Conservation (phyloP, 371 early-diverging fungal genomes). For the Mortierella sp. region DNA sequence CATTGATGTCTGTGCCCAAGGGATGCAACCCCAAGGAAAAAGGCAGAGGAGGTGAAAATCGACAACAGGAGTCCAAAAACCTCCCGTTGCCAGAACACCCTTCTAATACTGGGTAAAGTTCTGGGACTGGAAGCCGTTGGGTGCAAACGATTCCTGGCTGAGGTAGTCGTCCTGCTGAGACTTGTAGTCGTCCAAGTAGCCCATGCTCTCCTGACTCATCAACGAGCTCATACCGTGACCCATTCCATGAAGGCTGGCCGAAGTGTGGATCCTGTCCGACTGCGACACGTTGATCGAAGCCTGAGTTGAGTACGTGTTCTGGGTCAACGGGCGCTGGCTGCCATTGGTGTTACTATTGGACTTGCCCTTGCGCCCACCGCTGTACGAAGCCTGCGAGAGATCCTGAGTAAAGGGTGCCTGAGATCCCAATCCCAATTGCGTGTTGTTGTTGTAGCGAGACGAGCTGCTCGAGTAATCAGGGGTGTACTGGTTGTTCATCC, state of each 20-base stretch:
- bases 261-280: slow-evolving; percentile 70
- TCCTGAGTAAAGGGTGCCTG: slow-evolving; percentile 83
- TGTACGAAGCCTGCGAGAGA: slow-evolving; percentile 69
- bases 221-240: slow-evolving; percentile 49
- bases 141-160: slow-evolving; percentile 62
- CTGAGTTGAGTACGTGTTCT: slow-evolving; percentile 55
- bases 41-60: not conserved
- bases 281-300: slow-evolving; percentile 67
- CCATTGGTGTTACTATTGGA: slow-evolving; percentile 20
- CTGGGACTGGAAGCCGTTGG: slow-evolving; percentile 61
- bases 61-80: not conserved
- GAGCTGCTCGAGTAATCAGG: slow-evolving; percentile 72
- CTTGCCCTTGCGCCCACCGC: slow-evolving; percentile 52
- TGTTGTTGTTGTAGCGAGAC: slow-evolving; percentile 59
- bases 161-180: slow-evolving; percentile 71
- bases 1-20: not conserved
- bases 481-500: slow-evolving; percentile 64
- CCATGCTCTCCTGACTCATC: slow-evolving; percentile 69
- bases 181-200: slow-evolving; percentile 71
- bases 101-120: slow-evolving; percentile 68
- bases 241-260: slow-evolving; percentile 23
- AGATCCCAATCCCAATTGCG: slow-evolving; percentile 74
- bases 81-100: not conserved
- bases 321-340: slow-evolving; percentile 47
- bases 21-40: not conserved